Conservation (phyloP, 2,329 filamentous ascomycete species). For the Zasmidium cellare region DNA sequence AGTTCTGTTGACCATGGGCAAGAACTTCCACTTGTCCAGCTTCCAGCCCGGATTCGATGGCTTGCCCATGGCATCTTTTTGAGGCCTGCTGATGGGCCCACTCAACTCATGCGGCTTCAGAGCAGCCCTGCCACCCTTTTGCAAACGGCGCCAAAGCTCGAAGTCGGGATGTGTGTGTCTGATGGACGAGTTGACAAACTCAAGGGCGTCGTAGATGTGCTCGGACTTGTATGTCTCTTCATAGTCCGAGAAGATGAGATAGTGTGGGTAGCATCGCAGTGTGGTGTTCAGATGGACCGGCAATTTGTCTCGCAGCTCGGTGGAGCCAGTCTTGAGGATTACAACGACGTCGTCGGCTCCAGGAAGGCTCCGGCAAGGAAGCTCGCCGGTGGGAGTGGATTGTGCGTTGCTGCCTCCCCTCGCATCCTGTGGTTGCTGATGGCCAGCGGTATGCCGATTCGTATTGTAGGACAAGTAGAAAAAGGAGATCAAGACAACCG, state of each 20-base stretch:
- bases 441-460: not conserved
- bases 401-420: not conserved
- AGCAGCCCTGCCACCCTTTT: conserved; percentile 16
- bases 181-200: conserved; percentile 18
- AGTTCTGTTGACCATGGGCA: conserved; percentile 54
- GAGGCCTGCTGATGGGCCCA: conserved; percentile 13
- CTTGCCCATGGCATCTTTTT: conserved; percentile 12
- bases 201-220: conserved; percentile 34
- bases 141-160: conserved; percentile 26
- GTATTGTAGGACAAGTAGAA: conserved; percentile 1
- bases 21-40: conserved; percentile 57
- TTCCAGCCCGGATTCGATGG: conserved; percentile 44
- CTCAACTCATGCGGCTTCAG: conserved; percentile 23
- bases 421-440: not conserved
- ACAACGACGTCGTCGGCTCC: conserved; percentile 54
- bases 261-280: conserved; percentile 35
- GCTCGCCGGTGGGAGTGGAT: not conserved
- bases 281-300: conserved; percentile 37
- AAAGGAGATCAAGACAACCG: not conserved
- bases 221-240: conserved; percentile 36
- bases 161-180: conserved; percentile 26
- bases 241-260: conserved; percentile 41
- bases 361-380: conserved; percentile 21
- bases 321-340: conserved; percentile 44
- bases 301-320: conserved; percentile 33